Evolutionary conservation across 345 rosid genomes (phyloP).

Genomic region (Rhizophora mangle): DNA sequence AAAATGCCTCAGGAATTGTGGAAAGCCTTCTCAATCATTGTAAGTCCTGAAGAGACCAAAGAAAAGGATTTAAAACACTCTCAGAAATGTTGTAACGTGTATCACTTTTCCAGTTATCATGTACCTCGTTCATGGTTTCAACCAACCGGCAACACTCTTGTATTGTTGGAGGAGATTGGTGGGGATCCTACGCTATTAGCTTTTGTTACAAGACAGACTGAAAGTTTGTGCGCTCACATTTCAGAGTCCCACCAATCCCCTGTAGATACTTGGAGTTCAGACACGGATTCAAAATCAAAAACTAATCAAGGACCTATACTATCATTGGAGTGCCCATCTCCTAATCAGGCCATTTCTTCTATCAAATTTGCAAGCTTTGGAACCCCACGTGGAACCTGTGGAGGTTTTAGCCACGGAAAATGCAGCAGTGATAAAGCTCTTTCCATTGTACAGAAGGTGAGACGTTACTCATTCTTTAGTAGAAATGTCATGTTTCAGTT

Average conservation of each 20-base stretch:
- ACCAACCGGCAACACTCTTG: conserved; percentile 67
- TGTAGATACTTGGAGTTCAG: conserved; percentile 62
- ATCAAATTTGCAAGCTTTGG: conserved; percentile 84
- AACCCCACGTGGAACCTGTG: conserved; percentile 74
- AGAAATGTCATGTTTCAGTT: background rate
- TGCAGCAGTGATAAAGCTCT: conserved; percentile 59
- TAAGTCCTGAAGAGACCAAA: conserved; percentile 35
- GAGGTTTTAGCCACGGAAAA: conserved; percentile 61
- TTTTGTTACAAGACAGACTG: conserved; percentile 49
- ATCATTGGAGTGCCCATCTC: conserved; percentile 50
- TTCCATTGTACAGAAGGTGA: conserved; percentile 62
- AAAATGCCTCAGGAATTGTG: conserved; percentile 85
- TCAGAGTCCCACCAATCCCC: conserved; percentile 75
- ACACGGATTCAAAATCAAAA: conserved; percentile 40
- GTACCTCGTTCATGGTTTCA: conserved; percentile 87
- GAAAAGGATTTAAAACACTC: background rate
- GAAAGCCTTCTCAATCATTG: conserved; percentile 85
- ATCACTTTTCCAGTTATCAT: conserved; percentile 57
- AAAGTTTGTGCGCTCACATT: conserved; percentile 56
- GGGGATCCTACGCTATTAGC: conserved; percentile 80
- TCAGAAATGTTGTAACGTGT: conserved; percentile 14
- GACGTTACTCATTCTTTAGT: background rate
- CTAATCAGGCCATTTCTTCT: conserved; percentile 70
- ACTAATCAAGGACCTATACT: conserved; percentile 43
- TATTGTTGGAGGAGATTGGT: conserved; percentile 78